These are phyloP conservation scores for Auriculariales sp. DNA, from an alignment of 768 basidiomycete genomes.

Conservation along the genomic window DNA sequence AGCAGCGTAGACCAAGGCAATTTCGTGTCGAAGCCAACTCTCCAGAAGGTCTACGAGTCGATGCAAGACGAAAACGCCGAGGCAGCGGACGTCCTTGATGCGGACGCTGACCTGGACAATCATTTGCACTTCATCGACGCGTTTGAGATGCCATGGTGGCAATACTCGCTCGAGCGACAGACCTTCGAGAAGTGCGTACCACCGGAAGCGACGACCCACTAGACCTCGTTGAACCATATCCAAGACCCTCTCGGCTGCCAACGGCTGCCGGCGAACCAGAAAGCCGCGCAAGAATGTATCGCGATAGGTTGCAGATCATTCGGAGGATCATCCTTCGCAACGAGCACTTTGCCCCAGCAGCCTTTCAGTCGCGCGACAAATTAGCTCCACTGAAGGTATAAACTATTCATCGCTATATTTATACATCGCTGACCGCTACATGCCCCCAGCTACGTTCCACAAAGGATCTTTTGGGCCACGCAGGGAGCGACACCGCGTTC, in stretches of 20 bases:
- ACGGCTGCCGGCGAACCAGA: slow-evolving; percentile 76
- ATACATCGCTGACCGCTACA: background rate
- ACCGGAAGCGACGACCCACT: slow-evolving; percentile 1
- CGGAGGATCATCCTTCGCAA: slow-evolving; percentile 88
- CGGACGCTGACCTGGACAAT: slow-evolving; percentile 61
- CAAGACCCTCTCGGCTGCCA: slow-evolving; percentile 36
- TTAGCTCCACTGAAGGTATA: slow-evolving; percentile 77
- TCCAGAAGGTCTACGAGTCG: slow-evolving; percentile 58
- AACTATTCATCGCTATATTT: background rate
- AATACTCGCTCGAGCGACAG: slow-evolving; percentile 75
- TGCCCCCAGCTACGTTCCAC: slow-evolving; percentile 71
- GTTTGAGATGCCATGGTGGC: slow-evolving; percentile 92
- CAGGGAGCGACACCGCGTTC: slow-evolving; percentile 60
- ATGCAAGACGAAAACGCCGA: slow-evolving; percentile 52
- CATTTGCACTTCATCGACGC: slow-evolving; percentile 78
- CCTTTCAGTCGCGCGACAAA: slow-evolving; percentile 76
- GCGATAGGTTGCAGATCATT: slow-evolving; percentile 81
- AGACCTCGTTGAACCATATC: slow-evolving; percentile 1
- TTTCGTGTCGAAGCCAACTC: slow-evolving; percentile 42
- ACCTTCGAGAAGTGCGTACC: slow-evolving; percentile 73
- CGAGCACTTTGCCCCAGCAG: slow-evolving; percentile 95
- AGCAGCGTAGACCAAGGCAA: background rate
- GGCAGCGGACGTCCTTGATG: slow-evolving; percentile 32
- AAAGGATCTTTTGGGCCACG: slow-evolving; percentile 85
- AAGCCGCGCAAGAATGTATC: slow-evolving; percentile 60